phyloP scores from a whole-genome alignment of 441 rosid species.

The Erysimum pusillum region DNA sequence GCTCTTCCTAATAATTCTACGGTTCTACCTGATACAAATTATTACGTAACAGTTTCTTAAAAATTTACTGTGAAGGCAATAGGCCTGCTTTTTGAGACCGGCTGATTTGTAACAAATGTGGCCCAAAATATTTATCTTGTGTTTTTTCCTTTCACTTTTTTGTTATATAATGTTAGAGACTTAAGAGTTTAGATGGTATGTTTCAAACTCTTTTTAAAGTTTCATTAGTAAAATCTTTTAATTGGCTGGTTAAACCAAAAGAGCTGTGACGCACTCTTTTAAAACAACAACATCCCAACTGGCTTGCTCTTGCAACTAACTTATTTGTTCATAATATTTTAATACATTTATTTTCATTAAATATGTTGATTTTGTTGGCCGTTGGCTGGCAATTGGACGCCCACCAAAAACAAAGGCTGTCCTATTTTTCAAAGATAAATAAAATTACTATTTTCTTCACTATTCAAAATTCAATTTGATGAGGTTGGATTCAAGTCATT shows the following conservation, averaged over 20 bases:
- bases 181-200: background rate
- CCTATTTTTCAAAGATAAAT: background rate
- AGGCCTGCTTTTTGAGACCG: background rate
- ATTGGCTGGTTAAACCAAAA: background rate
- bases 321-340: conserved; percentile 33
- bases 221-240: background rate
- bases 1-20: background rate
- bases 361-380: conserved; percentile 27
- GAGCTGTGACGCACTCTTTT: background rate
- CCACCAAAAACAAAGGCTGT: conserved; percentile 28
- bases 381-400: conserved; percentile 32
- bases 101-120: background rate
- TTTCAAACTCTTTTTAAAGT: background rate
- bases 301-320: conserved; percentile 43
- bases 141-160: background rate
- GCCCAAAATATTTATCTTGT: background rate
- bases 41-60: background rate
- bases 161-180: no score
- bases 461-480: background rate
- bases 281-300: conserved; percentile 29
- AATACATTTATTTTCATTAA: background rate
- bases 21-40: background rate
- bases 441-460: background rate
- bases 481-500: background rate
- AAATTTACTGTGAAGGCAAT: background rate